Conservation (phyloP, 1,284 basidiomycete species). For the Cystobasidiaceae sp. region DNA sequence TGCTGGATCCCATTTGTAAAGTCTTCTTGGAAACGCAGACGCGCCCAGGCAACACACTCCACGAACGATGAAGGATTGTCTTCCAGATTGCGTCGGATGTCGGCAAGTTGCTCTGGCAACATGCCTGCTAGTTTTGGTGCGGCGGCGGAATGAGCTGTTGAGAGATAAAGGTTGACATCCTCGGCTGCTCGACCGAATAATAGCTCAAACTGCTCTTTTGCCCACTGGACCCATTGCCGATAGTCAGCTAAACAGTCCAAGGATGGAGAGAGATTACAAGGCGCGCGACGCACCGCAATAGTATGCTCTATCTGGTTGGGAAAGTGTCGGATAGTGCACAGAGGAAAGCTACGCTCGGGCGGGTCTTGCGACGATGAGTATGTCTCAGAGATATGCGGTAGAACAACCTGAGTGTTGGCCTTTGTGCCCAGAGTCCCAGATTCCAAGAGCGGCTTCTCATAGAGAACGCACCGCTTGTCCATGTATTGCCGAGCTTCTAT, state of each 20-base stretch:
- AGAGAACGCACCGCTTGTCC: constrained; percentile 97
- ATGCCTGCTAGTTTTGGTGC: constrained; percentile 76
- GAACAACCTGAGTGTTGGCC: constrained; percentile 93
- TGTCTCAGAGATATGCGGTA: constrained; percentile 92
- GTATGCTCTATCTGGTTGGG: constrained; percentile 97
- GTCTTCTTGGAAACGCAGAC: constrained; percentile 90
- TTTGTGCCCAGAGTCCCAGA: constrained; percentile 98
- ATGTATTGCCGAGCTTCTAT: constrained; percentile 94
- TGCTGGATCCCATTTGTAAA: constrained; percentile 93
- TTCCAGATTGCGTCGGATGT: constrained; percentile 85
- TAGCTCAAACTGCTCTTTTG: constrained; percentile 85
- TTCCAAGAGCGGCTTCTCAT: constrained; percentile 91
- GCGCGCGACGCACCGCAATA: constrained; percentile 66
- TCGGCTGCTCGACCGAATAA: constrained; percentile 91
- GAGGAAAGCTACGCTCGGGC: constrained; percentile 94
- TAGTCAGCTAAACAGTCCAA: constrained; percentile 4
- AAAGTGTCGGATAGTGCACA: constrained; percentile 99
- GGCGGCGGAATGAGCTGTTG: constrained; percentile 93
- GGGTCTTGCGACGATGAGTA: constrained; percentile 98
- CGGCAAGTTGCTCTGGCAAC: constrained; percentile 81
- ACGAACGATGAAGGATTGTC: constrained; percentile 92
- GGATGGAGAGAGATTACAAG: not conserved
- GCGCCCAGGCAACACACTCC: constrained; percentile 96
- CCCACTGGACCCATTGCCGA: constrained; percentile 62
- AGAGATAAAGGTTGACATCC: constrained; percentile 93